phyloP scores from a whole-genome alignment of 768 basidiomycete genomes.

The Lactifluus piperatus region DNA sequence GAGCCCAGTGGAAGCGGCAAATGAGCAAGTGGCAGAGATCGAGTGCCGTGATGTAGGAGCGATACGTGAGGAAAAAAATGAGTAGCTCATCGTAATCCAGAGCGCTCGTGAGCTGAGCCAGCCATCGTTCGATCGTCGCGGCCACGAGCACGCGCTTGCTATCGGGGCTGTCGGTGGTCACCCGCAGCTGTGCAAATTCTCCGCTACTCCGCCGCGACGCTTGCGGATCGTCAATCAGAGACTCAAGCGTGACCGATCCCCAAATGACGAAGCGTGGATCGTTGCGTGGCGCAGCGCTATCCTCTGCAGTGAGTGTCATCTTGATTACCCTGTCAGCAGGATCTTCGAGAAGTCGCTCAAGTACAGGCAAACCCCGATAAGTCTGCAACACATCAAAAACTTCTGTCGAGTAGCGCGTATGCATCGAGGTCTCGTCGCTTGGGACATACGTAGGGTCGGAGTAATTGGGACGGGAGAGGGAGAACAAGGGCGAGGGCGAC shows the following conservation, averaged over 20 bases:
- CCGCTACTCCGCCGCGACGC: conserved; percentile 18
- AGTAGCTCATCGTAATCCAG: conserved; percentile 81
- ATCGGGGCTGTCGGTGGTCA: conserved; percentile 25
- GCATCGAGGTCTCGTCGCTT: conserved; percentile 41
- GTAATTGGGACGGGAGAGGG: conserved; percentile 14
- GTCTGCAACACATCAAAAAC: conserved; percentile 78
- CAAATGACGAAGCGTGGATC: conserved; percentile 91
- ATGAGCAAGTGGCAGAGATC: conserved; percentile 79
- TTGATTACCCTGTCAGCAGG: conserved; percentile 58
- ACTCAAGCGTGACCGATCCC: conserved; percentile 47
- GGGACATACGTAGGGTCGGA: conserved; percentile 26
- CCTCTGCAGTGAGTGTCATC: conserved; percentile 56
- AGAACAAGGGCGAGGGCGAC: conserved; percentile 7
- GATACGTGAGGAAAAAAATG: conserved; percentile 88
- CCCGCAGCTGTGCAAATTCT: conserved; percentile 8
- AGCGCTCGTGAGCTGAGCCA: conserved; percentile 82
- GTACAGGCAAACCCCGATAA: conserved; percentile 64
- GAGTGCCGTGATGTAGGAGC: conserved; percentile 70
- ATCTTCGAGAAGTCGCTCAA: conserved; percentile 55
- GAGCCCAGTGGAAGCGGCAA: conserved; percentile 84
- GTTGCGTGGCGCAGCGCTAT: conserved; percentile 66
- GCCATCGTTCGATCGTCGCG: conserved; percentile 89
- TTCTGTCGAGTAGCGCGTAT: conserved; percentile 60
- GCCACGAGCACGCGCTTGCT: conserved; percentile 59
- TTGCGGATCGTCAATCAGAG: conserved; percentile 20